Evolutionary conservation across 192 early-diverging fungal species (phyloP).

Genomic region (Coemansia reversa): DNA sequence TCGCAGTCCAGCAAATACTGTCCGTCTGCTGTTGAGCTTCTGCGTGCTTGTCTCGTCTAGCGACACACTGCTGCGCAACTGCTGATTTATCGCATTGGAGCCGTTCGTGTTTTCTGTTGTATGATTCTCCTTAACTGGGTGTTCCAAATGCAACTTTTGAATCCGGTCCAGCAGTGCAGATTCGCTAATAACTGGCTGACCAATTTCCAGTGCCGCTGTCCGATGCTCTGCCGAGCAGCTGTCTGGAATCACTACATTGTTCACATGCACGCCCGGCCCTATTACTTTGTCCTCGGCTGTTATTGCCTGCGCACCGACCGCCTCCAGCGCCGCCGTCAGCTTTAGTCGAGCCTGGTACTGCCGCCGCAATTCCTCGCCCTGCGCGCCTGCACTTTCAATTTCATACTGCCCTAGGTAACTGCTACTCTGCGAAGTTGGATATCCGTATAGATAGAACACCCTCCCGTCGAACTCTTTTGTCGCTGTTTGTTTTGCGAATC

Average conservation of each 20-base stretch:
- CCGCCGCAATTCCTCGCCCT: constrained; percentile 35
- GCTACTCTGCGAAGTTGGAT: constrained; percentile 6
- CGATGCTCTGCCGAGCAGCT: constrained; percentile 13
- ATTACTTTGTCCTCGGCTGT: neutral
- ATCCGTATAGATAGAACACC: constrained; percentile 30
- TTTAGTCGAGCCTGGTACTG: constrained; percentile 16
- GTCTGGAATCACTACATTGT: constrained; percentile 27
- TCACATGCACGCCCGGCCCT: constrained; percentile 3
- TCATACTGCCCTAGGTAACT: neutral
- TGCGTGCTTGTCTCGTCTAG: constrained; percentile 17
- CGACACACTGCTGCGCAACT: constrained; percentile 34
- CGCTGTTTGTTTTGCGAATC: neutral
- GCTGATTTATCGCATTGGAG: neutral
- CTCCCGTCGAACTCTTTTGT: constrained; percentile 9
- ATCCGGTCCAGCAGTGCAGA: constrained; percentile 24
- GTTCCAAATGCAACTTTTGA: neutral
- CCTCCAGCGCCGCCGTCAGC: constrained; percentile 11
- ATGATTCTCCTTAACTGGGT: neutral
- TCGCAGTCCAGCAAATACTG: neutral
- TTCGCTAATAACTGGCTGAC: constrained; percentile 25
- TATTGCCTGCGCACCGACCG: constrained; percentile 17
- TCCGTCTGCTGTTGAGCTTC: neutral
- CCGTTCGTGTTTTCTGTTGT: neutral
- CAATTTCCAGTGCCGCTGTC: constrained; percentile 10
- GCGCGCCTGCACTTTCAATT: constrained; percentile 31